phyloP scores from a whole-genome alignment of 768 basidiomycete genomes.

The Fomitopsis serialis region DNA sequence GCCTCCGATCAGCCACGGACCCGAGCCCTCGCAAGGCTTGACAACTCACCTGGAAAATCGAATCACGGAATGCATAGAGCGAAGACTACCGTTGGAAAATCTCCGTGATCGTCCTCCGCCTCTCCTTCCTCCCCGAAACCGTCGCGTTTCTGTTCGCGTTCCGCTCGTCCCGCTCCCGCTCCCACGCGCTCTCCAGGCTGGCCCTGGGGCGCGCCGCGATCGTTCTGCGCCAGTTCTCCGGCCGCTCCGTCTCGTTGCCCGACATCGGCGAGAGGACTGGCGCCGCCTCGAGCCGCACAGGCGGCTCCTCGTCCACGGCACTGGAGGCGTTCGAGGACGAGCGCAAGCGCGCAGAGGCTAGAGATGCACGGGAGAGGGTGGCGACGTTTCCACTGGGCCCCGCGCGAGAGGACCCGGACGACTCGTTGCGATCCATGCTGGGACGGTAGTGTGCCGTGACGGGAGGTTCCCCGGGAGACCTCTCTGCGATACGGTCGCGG shows the following conservation, averaged over 20 bases:
- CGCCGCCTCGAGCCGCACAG: conserved; percentile 23
- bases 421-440: conserved; percentile 41
- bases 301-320: conserved; percentile 18
- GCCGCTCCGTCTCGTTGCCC: conserved; percentile 47
- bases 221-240: conserved; percentile 34
- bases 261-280: conserved; percentile 33
- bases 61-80: conserved; percentile 3
- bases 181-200: conserved; percentile 37
- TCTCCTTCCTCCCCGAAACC: conserved; percentile 31
- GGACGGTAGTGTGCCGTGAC: conserved; percentile 7
- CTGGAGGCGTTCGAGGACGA: conserved; percentile 26
- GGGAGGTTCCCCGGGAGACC: not conserved
- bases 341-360: conserved; percentile 37
- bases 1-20: not conserved
- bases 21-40: not conserved
- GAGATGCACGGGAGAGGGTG: conserved; percentile 62
- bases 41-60: conserved; percentile 4
- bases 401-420: conserved; percentile 22
- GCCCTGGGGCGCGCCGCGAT: conserved; percentile 35
- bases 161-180: conserved; percentile 34
- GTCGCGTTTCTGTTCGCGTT: conserved; percentile 26
- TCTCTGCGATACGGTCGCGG: conserved; percentile 55
- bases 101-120: conserved; percentile 48
- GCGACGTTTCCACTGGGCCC: conserved; percentile 38
- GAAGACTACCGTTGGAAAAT: conserved; percentile 31